A percentile compares a stretch with the other conserved stretches of the same genome.
Evolutionary conservation across 1,139 yeast species (phyloP).

Genomic region (Zygoascus meyerae): DNA sequence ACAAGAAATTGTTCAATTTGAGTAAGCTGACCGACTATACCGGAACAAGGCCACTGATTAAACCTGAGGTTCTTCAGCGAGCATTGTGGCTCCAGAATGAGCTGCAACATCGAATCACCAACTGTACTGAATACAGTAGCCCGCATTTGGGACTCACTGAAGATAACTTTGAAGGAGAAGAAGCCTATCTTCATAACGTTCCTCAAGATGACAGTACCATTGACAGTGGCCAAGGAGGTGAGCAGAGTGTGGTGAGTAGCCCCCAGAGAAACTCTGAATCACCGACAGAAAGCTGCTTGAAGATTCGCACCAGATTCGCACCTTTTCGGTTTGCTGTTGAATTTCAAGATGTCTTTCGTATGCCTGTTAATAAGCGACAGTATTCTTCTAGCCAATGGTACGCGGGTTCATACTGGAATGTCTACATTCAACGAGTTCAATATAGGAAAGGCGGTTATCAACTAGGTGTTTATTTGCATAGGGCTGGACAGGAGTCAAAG

Average conservation of each 20-base stretch:
- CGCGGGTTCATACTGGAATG: constrained; percentile 54
- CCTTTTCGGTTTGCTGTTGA: constrained; percentile 50
- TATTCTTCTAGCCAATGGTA: constrained; percentile 50
- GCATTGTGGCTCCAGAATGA: constrained; percentile 46
- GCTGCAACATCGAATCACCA: constrained; percentile 33
- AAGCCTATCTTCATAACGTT: constrained; percentile 17
- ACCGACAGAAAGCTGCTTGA: neutral
- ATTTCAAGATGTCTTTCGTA: constrained; percentile 41
- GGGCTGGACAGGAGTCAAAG: constrained; percentile 27
- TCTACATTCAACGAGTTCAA: constrained; percentile 45
- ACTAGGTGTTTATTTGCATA: constrained; percentile 49
- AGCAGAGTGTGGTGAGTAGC: neutral
- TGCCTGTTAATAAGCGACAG: constrained; percentile 42
- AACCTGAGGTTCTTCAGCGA: constrained; percentile 36
- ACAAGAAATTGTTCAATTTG: constrained; percentile 41
- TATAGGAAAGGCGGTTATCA: constrained; percentile 41
- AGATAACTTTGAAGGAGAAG: constrained; percentile 13
- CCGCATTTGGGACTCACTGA: constrained; percentile 16
- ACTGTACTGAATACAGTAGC: constrained; percentile 15
- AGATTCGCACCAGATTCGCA: constrained; percentile 38
- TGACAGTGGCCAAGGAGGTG: constrained; percentile 10
- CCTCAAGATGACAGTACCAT: constrained; percentile 21
- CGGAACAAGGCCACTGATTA: constrained; percentile 30
- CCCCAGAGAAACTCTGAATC: neutral
- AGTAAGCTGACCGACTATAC: constrained; percentile 35